Base-by-base conservation (phyloP, 495 filamentous ascomycete species). In the Aspergillus indologenus region DNA sequence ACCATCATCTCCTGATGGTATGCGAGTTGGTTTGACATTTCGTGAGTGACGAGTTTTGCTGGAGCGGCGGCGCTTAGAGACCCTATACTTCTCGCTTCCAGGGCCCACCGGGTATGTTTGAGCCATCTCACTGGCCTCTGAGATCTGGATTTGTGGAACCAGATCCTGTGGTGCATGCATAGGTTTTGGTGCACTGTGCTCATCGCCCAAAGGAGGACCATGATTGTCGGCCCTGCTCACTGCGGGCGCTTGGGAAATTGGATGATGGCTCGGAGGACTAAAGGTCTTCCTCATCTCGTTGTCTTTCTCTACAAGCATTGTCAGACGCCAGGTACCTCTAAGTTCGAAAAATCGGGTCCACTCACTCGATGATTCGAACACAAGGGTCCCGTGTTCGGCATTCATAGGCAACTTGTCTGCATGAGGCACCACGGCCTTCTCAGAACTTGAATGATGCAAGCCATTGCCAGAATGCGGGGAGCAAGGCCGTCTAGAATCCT, bases 51-150 rank as follows among this genome's bases (percentile, higher is more conserved):
- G 50, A 34, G 59, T 67, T 24, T 46, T 61, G 19, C 58, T 50
- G 26, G 59, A 34, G 15, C 56, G 63, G 0, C 62, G 64, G 53
- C 55, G 45, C 43, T 71, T 71, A 11, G 57, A 49, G 0, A 57
- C 42, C 26, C 57, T 64, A 19, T 9, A 34, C n/a, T 59, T 56
- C 46, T 61, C 51, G 3, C 57, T 56, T 2, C 12, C 34, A 14
- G 6, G 34, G 2, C 12, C 34, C 6, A 14, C 12, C 5, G 7
- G 34, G 12, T 40, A 11, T 14, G 12, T 2, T 40, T 40, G 34
- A 14, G 34, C 34, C 34, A 40, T 9, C 12, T 8, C 5, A 40
- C 2, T 40, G 34, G 2, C 12, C 2, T 7, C 34, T 14, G 34
- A 2, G 12, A 40, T 4, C 12, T 40, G 34, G 2, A 6, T 40